Evolutionary conservation across 2,329 filamentous ascomycete genomes (phyloP).

Genomic region (Trichoderma pleuroti): DNA sequence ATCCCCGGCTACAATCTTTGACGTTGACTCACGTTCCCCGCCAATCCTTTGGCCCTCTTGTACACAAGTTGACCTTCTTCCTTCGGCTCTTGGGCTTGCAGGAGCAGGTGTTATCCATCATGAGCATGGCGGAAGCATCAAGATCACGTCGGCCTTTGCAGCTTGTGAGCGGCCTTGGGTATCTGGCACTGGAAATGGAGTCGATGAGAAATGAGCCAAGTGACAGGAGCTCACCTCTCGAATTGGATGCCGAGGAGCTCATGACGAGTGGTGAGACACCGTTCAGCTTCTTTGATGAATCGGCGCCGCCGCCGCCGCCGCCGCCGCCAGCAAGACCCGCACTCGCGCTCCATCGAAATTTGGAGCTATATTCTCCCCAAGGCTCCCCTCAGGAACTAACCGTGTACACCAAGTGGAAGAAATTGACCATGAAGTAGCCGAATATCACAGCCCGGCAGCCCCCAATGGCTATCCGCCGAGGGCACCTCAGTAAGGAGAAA

Average conservation of each 20-base stretch:
- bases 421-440: not conserved
- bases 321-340: not conserved
- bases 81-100: constrained; percentile 47
- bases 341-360: not conserved
- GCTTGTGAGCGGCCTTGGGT: constrained; percentile 49
- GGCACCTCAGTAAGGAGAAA: not conserved
- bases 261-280: constrained; percentile 37
- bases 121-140: constrained; percentile 21
- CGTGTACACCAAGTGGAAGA: not conserved
- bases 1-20: constrained; percentile 51
- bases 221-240: constrained; percentile 19
- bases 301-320: constrained; percentile 11
- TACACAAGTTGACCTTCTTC: constrained; percentile 46
- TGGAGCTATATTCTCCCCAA: not conserved
- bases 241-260: constrained; percentile 41
- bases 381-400: not conserved
- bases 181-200: constrained; percentile 54
- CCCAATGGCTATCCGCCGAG: not conserved
- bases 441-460: not conserved
- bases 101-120: constrained; percentile 43
- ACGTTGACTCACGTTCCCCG: constrained; percentile 54
- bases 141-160: constrained; percentile 38
- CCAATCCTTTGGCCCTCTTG: constrained; percentile 48
- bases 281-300: constrained; percentile 47
- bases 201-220: constrained; percentile 35